Evolutionary conservation across 192 early-diverging fungal genomes (phyloP).

Genomic region (Gorgonomyces haynaldii): DNA sequence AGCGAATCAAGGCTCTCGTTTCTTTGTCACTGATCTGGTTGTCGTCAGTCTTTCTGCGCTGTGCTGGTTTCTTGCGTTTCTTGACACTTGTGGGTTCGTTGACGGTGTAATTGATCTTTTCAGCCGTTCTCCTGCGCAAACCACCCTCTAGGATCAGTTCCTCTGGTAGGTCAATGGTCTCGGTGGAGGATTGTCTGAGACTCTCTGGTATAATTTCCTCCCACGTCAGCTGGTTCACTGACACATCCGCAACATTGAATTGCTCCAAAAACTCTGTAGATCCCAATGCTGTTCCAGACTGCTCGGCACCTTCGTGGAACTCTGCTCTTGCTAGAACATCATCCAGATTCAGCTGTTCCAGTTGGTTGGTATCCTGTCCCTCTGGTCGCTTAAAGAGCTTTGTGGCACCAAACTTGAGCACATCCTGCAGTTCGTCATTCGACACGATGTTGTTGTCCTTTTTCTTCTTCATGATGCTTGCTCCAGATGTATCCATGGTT

Average conservation of each 20-base stretch:
- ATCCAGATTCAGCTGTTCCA: constrained; percentile 94
- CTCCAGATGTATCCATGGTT: constrained; percentile 94
- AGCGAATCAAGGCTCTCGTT: constrained; percentile 68
- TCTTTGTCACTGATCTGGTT: constrained; percentile 60
- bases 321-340: constrained; percentile 95
- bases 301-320: constrained; percentile 60
- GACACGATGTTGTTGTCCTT: constrained; percentile 40
- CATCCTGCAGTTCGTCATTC: constrained; percentile 79
- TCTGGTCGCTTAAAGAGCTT: constrained; percentile 77
- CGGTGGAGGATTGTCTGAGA: neutral
- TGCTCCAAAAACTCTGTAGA: constrained; percentile 89
- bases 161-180: neutral
- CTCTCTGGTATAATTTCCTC: constrained; percentile 88
- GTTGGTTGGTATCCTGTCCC: constrained; percentile 46
- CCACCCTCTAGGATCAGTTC: constrained; percentile 16
- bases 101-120: neutral
- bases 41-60: constrained; percentile 11
- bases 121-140: neutral
- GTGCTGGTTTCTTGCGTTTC: constrained; percentile 12
- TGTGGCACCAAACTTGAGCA: constrained; percentile 97
- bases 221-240: constrained; percentile 71
- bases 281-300: constrained; percentile 47
- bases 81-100: constrained; percentile 9
- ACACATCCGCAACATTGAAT: constrained; percentile 91
- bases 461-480: constrained; percentile 46